Percentiles rank a stretch among this genome's conserved stretches.
These are phyloP conservation scores for Venturia oleaginea DNA, from an alignment of 2,329 filamentous ascomycete species.

Conservation along the genomic window DNA sequence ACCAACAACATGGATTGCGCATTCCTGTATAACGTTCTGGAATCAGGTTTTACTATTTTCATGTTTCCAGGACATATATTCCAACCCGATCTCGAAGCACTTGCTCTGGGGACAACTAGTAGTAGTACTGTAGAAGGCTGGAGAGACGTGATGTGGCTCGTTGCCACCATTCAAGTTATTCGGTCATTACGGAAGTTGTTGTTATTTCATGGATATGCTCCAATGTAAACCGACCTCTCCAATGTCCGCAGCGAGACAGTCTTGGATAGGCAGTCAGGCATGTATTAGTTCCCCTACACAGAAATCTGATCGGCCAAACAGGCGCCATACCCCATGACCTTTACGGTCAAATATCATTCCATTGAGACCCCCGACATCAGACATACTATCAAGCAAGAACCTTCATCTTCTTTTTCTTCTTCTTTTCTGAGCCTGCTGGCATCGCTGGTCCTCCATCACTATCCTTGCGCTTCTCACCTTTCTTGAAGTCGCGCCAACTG, in stretches of 20 bases:
- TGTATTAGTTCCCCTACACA: not conserved
- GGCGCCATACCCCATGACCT: not conserved
- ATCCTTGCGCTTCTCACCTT: slow-evolving; percentile 48
- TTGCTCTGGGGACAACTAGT: too few relatives aligned
- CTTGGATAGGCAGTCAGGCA: not conserved
- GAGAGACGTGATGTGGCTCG: not conserved
- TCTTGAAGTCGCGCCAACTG: slow-evolving; percentile 89
- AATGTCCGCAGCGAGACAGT: not conserved
- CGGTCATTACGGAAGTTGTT: not conserved
- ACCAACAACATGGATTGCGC: too few relatives aligned
- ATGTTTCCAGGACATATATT: too few relatives aligned
- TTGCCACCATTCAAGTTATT: not conserved
- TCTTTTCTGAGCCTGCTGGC: slow-evolving; percentile 24
- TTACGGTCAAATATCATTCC: not conserved
- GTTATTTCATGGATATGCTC: not conserved
- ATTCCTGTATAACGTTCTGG: not conserved
- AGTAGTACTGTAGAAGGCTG: not conserved
- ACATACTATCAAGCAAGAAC: slow-evolving; percentile 36
- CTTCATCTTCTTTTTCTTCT: slow-evolving; percentile 45
- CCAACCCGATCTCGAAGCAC: too few relatives aligned
- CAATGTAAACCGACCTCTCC: not conserved
- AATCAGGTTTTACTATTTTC: too few relatives aligned
- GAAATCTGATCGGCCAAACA: not conserved
- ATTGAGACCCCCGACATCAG: slow-evolving; percentile 19
- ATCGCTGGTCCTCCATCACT: slow-evolving; percentile 19